phyloP scores from a whole-genome alignment of 208 protist genomes.

The Leishmania lainsoni region DNA sequence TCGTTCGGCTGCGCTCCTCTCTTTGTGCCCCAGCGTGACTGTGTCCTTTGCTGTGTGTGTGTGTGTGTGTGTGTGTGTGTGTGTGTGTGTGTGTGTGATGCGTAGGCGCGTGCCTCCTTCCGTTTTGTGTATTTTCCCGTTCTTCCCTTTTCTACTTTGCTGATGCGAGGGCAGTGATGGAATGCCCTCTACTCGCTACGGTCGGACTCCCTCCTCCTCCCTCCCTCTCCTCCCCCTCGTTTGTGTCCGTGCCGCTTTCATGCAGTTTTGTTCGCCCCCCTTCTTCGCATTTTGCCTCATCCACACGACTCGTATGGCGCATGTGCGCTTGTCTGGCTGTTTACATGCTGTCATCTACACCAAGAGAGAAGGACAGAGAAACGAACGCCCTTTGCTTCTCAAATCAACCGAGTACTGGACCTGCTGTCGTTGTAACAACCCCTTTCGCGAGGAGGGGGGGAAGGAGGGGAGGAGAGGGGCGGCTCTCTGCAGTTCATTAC shows the following conservation, averaged over 20 bases:
- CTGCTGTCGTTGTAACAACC: not conserved
- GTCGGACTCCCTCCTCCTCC: not conserved
- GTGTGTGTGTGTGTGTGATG: not conserved
- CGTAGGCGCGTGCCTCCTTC: not conserved
- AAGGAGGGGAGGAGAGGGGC: not conserved
- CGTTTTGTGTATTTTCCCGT: not conserved
- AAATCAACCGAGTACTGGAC: not conserved
- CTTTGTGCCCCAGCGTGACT: not conserved
- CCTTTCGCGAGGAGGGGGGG: not conserved
- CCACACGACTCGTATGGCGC: no score
- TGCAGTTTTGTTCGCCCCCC: not conserved
- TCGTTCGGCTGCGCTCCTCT: not conserved
- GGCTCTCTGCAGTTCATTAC: not conserved
- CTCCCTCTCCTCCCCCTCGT: not conserved
- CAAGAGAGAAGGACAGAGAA: not conserved
- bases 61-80: not conserved
- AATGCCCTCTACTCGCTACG: no score
- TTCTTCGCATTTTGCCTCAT: not conserved
- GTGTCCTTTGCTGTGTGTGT: not conserved
- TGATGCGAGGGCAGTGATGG: not conserved
- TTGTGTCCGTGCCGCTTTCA: not conserved
- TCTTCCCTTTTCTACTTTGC: not conserved
- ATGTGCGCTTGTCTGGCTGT: not conserved
- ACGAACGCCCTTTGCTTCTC: not conserved
- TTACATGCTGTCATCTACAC: not conserved